Percentiles rank a stretch among this genome's conserved stretches.
These are phyloP conservation scores for Fusarium annulatum DNA, from an alignment of 2,329 filamentous ascomycete genomes.

Conservation along the genomic window DNA sequence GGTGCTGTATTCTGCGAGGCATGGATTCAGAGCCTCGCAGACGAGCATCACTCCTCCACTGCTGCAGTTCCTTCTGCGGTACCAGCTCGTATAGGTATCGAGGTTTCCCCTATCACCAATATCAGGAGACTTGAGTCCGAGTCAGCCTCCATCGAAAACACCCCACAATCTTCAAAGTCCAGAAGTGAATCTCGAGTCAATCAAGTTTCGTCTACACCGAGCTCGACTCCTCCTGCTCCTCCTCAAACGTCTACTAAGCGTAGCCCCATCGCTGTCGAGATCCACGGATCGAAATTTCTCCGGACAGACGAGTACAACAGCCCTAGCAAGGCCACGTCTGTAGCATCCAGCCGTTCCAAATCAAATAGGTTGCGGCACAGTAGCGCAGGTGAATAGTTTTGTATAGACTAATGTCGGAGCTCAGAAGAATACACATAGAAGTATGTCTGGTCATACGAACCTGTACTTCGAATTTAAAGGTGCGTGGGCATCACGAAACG, in stretches of 20 bases:
- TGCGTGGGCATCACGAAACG: background rate
- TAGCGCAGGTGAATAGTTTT: constrained; percentile 1
- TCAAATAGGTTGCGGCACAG: constrained; percentile 30
- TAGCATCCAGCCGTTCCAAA: background rate
- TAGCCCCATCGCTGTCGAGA: constrained; percentile 14
- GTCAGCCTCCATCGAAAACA: background rate
- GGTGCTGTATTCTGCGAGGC: constrained; percentile 73
- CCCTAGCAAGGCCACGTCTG: background rate
- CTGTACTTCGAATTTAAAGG: background rate
- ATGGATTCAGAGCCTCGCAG: constrained; percentile 44
- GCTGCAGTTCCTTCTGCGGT: background rate
- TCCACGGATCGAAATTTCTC: constrained; percentile 19
- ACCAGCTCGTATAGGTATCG: constrained; percentile 11
- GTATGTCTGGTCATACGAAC: background rate
- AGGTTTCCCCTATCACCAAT: constrained; percentile 11
- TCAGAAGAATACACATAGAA: background rate
- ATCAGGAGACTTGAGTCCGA: constrained; percentile 16
- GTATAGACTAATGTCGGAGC: background rate
- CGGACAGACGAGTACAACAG: background rate
- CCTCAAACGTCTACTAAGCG: constrained; percentile 8
- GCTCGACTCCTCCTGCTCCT: background rate
- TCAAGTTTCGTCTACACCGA: background rate
- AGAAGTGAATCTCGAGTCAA: constrained; percentile 7
- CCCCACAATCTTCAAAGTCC: constrained; percentile 2
- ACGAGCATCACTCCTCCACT: constrained; percentile 17